These are phyloP conservation scores for Vitis hybrid DNA, from an alignment of 177 flowering plant species.

Conservation along the genomic window DNA sequence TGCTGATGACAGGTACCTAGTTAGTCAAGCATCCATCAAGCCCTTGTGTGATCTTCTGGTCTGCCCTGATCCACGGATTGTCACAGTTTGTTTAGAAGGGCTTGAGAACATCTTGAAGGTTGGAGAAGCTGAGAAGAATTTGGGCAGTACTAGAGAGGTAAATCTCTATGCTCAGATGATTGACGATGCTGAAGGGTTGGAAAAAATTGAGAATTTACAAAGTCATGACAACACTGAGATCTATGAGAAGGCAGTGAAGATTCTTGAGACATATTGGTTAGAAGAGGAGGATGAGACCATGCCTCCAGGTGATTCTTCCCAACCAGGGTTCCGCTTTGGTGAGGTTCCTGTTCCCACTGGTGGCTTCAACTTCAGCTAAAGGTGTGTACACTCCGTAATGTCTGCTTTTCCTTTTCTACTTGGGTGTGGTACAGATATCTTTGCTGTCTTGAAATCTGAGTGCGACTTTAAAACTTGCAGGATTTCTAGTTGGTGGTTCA, in stretches of 20 bases:
- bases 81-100: constrained; percentile 63
- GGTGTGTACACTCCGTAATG: constrained; percentile 13
- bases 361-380: constrained; percentile 45
- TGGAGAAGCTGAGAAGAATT: constrained; percentile 57
- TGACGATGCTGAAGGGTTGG: constrained; percentile 62
- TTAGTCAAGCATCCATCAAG: constrained; percentile 53
- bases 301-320: constrained; percentile 39
- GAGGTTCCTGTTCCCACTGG: constrained; percentile 34
- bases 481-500: constrained; percentile 4
- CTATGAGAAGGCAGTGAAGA: constrained; percentile 50
- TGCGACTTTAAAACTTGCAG: constrained; percentile 3
- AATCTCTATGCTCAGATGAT: constrained; percentile 56
- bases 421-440: background rate
- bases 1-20: constrained; percentile 33
- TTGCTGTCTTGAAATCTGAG: background rate
- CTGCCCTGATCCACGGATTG: constrained; percentile 62
- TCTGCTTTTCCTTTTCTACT: background rate
- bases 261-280: constrained; percentile 48
- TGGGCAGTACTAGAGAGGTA: constrained; percentile 37
- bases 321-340: constrained; percentile 35
- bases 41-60: constrained; percentile 58
- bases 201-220: constrained; percentile 52
- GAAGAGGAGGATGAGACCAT: constrained; percentile 43
- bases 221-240: constrained; percentile 59
- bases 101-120: constrained; percentile 62